A percentile compares a stretch with the other conserved stretches of the same genome.
Conservation (phyloP, 129 eudicot genomes). For the Logfia minima region DNA sequence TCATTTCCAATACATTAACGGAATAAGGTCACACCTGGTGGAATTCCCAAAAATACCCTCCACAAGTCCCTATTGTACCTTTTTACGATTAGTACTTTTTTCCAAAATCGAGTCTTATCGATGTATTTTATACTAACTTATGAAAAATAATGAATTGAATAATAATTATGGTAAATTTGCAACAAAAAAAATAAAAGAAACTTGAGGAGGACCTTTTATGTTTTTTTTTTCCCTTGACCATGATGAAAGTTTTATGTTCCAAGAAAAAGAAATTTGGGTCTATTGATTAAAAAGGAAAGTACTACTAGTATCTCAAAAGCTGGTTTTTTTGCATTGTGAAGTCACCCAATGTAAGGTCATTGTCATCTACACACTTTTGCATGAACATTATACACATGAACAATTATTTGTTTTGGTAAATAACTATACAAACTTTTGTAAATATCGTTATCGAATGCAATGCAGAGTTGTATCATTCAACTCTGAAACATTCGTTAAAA, state of each 20-base stretch:
- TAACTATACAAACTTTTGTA: not conserved
- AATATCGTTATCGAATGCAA: conserved; percentile 1
- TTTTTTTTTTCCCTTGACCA: conserved; percentile 25
- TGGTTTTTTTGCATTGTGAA: conserved; percentile 53
- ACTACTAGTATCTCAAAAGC: conserved; percentile 47
- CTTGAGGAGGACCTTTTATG: conserved; percentile 9
- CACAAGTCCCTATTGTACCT: conserved; percentile 1
- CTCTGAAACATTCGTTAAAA: not conserved
- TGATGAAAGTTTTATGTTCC: conserved; percentile 35
- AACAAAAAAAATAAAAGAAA: not conserved
- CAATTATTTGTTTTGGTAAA: conserved; percentile 16
- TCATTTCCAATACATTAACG: conserved; percentile 36
- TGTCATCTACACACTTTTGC: conserved; percentile 47
- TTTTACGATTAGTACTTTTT: not conserved
- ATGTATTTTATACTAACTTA: not conserved
- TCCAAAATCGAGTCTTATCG: not conserved
- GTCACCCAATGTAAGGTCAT: conserved; percentile 61
- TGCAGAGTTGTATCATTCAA: conserved; percentile 10
- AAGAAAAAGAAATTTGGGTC: conserved; percentile 39
- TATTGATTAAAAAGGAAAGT: conserved; percentile 42
- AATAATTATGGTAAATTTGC: not conserved
- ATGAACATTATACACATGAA: conserved; percentile 24
- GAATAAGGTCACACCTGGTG: conserved; percentile 31
- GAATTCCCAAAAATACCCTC: conserved; percentile 40
- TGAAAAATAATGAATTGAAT: not conserved